Conservation (phyloP, 495 filamentous ascomycete genomes). For the Cercophora samala region DNA sequence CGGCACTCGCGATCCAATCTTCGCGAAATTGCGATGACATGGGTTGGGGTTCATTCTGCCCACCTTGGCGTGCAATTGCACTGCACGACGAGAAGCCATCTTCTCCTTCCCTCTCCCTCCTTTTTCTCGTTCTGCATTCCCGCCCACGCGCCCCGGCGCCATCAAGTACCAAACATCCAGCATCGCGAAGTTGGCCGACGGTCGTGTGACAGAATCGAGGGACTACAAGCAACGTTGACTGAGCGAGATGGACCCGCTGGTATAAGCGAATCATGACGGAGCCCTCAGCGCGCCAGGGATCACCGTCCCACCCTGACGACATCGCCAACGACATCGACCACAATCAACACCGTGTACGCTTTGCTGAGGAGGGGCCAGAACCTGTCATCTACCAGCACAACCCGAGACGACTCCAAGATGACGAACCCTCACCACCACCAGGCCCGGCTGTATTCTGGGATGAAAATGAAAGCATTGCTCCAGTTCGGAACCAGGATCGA, state of each 20-base stretch:
- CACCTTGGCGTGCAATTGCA: background rate
- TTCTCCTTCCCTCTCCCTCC: background rate
- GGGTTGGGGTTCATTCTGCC: slow-evolving; percentile 22
- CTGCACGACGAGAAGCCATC: background rate
- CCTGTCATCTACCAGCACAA: slow-evolving; percentile 16
- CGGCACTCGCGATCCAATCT: slow-evolving; percentile 24
- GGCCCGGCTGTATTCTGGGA: slow-evolving; percentile 34
- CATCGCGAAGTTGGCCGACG: background rate
- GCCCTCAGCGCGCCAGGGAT: slow-evolving; percentile 24
- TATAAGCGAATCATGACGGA: slow-evolving; percentile 28
- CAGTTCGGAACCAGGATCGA: slow-evolving; percentile 17
- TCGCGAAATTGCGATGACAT: slow-evolving; percentile 29
- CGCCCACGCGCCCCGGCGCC: slow-evolving; percentile 20
- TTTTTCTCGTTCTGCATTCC: slow-evolving; percentile 10
- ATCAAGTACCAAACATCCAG: slow-evolving; percentile 5
- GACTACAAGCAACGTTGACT: background rate
- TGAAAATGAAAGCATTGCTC: slow-evolving; percentile 10
- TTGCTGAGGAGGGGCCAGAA: slow-evolving; percentile 25
- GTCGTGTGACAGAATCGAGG: slow-evolving; percentile 1
- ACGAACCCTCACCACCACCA: background rate
- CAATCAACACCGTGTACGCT: slow-evolving; percentile 25
- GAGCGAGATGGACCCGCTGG: slow-evolving; percentile 27
- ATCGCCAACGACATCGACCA: slow-evolving; percentile 9
- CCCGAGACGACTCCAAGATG: slow-evolving; percentile 6
- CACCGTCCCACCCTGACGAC: slow-evolving; percentile 18